Percentiles rank a stretch among this genome's conserved stretches.
phyloP scores from a whole-genome alignment of 108 stramenopile genomes.

The Licmophora abbreviata region DNA sequence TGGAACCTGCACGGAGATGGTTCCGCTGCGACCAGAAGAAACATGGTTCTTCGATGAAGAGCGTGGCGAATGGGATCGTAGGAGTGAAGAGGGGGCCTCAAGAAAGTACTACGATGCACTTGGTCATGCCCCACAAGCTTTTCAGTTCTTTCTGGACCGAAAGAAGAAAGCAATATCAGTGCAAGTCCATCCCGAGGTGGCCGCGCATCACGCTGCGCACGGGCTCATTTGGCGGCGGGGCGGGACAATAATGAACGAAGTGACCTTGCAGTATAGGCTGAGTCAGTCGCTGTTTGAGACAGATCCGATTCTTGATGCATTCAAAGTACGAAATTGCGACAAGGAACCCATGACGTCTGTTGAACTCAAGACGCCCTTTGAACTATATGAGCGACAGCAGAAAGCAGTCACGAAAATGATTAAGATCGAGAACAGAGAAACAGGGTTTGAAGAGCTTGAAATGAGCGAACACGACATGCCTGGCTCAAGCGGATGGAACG shows the following conservation, averaged over 20 bases:
- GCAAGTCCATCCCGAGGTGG: conserved; percentile 44
- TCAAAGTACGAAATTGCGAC: conserved; percentile 45
- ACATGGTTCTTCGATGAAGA: conserved; percentile 39
- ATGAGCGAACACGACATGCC: conserved; percentile 51
- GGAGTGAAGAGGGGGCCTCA: conserved; percentile 24
- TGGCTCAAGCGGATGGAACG: conserved; percentile 49
- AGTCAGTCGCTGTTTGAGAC: conserved; percentile 27
- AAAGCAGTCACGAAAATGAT: conserved; percentile 64
- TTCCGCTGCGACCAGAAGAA: conserved; percentile 37
- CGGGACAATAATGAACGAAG: conserved; percentile 2
- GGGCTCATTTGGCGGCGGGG: conserved; percentile 41
- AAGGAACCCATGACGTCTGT: conserved; percentile 22
- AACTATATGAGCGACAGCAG: conserved; percentile 55
- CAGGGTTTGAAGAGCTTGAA: conserved; percentile 51
- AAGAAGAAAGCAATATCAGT: conserved; percentile 18
- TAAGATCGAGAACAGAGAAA: conserved; percentile 37
- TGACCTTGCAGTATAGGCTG: conserved; percentile 34
- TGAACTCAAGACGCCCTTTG: conserved; percentile 17
- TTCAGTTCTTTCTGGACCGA: conserved; percentile 29
- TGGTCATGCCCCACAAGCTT: conserved; percentile 32
- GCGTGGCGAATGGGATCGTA: conserved; percentile 30
- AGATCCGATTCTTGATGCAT: conserved; percentile 43
- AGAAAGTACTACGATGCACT: conserved; percentile 28
- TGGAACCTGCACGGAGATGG: conserved; percentile 29
- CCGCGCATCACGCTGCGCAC: conserved; percentile 50